A percentile compares a stretch with the other conserved stretches of the same genome.
Evolutionary conservation across 1,284 basidiomycete species (phyloP).

Genomic region (Rhodotorula sp.): DNA sequence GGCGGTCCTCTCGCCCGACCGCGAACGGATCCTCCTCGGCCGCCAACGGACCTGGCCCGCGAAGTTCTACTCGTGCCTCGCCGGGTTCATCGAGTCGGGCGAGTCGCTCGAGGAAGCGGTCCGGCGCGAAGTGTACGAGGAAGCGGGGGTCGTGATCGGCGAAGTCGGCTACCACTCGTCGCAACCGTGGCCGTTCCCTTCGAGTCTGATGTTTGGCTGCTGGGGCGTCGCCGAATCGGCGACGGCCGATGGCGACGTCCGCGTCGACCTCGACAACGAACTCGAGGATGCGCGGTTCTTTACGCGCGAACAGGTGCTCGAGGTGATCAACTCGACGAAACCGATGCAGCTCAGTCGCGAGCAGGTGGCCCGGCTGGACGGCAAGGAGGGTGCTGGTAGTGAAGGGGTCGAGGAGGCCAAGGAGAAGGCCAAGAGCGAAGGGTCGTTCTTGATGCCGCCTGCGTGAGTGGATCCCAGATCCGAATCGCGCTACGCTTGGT

Average conservation of each 20-base stretch:
- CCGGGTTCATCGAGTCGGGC: conserved; percentile 86
- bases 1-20: conserved; percentile 71
- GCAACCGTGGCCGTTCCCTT: conserved; percentile 49
- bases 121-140: conserved; percentile 88
- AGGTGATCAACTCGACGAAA: conserved; percentile 60
- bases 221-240: conserved; percentile 35
- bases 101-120: conserved; percentile 95
- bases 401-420: conserved; percentile 30
- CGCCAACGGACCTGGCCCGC: conserved; percentile 52
- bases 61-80: conserved; percentile 78
- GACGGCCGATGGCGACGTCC: conserved; percentile 59
- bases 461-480: conserved; percentile 9
- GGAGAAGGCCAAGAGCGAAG: conserved; percentile 48
- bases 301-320: conserved; percentile 67
- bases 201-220: conserved; percentile 39
- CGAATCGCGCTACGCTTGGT: neutral
- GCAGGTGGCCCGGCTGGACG: conserved; percentile 63
- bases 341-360: conserved; percentile 59
- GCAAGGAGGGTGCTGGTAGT: conserved; percentile 46
- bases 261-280: conserved; percentile 90
- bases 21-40: conserved; percentile 79
- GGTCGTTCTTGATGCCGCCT: conserved; percentile 66
- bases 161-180: conserved; percentile 77
- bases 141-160: conserved; percentile 82
- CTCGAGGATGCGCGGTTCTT: conserved; percentile 92